Percentiles rank a stretch among this genome's conserved stretches.
phyloP scores from a whole-genome alignment of 2,329 filamentous ascomycete species.

The Anisogramma anomala region DNA sequence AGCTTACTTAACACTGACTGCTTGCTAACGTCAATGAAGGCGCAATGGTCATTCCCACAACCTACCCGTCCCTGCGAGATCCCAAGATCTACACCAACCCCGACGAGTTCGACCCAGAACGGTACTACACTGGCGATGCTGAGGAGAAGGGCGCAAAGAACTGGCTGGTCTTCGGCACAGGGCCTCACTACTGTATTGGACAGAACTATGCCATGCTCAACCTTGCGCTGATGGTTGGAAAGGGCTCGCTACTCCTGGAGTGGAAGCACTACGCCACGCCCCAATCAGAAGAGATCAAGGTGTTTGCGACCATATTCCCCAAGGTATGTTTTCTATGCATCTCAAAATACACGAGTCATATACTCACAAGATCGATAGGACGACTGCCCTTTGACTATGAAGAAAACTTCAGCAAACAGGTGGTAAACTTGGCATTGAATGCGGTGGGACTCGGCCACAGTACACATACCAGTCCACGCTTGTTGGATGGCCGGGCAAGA shows the following conservation, averaged over 20 bases:
- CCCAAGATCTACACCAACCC: constrained; percentile 85
- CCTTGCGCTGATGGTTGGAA: constrained; percentile 79
- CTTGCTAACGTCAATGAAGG: constrained; percentile 32
- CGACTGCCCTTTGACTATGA: constrained; percentile 70
- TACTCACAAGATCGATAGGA: constrained; percentile 41
- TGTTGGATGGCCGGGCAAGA: neutral
- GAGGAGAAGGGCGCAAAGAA: constrained; percentile 84
- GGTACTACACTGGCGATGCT: constrained; percentile 82
- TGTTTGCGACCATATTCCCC: constrained; percentile 97
- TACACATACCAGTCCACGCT: neutral
- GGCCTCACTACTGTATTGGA: constrained; percentile 91
- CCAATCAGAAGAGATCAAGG: constrained; percentile 85
- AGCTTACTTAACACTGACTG: neutral
- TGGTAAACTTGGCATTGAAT: constrained; percentile 24
- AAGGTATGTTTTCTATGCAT: constrained; percentile 50
- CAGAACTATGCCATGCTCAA: constrained; percentile 87
- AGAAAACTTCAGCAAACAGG: constrained; percentile 38
- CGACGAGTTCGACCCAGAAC: constrained; percentile 78
- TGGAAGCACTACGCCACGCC: constrained; percentile 85
- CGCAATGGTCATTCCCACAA: constrained; percentile 87
- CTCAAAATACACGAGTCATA: neutral
- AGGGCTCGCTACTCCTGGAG: constrained; percentile 74
- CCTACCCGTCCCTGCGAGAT: constrained; percentile 83
- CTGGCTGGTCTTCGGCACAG: constrained; percentile 90
- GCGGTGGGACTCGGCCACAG: neutral